phyloP scores from a whole-genome alignment of 352 stramenopile genomes.

The Pythium plurisporium region DNA sequence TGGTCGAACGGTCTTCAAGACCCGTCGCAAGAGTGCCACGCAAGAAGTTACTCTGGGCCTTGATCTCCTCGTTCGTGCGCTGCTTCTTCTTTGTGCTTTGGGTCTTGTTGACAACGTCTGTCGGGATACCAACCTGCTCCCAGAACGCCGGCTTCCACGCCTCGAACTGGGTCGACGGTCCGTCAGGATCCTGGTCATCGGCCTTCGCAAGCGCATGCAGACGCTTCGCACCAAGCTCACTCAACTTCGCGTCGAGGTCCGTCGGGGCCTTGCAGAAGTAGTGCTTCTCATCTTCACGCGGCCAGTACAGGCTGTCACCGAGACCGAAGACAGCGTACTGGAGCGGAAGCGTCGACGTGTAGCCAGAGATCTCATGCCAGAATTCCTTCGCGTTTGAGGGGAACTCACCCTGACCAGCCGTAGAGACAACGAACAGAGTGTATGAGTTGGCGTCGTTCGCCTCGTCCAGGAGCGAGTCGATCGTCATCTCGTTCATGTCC shows the following conservation, averaged over 20 bases:
- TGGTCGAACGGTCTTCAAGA: constrained; percentile 69
- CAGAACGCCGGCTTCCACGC: constrained; percentile 72
- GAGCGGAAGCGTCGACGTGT: constrained; percentile 53
- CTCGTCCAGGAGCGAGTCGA: constrained; percentile 62
- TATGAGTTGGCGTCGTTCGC: constrained; percentile 69
- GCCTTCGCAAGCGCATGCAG: constrained; percentile 52
- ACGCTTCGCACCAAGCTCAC: constrained; percentile 63
- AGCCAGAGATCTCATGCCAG: constrained; percentile 57
- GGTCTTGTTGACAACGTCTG: constrained; percentile 42
- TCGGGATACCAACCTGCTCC: constrained; percentile 64
- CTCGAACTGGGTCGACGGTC: constrained; percentile 65
- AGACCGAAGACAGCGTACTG: constrained; percentile 80
- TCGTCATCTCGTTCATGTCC: constrained; percentile 80
- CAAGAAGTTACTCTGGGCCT: constrained; percentile 72
- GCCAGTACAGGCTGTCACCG: constrained; percentile 80
- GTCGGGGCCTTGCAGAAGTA: constrained; percentile 78
- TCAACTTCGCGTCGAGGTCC: constrained; percentile 73
- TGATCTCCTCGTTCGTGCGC: constrained; percentile 84
- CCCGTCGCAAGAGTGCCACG: constrained; percentile 62
- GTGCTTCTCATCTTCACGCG: constrained; percentile 73
- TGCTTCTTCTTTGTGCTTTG: constrained; percentile 55
- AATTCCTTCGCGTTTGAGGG: constrained; percentile 79
- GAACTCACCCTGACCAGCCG: constrained; percentile 77
- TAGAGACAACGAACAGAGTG: constrained; percentile 75
- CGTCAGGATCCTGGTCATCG: constrained; percentile 82